Conservation (phyloP, 345 rosid species). For the Rubroshorea leprosula region DNA sequence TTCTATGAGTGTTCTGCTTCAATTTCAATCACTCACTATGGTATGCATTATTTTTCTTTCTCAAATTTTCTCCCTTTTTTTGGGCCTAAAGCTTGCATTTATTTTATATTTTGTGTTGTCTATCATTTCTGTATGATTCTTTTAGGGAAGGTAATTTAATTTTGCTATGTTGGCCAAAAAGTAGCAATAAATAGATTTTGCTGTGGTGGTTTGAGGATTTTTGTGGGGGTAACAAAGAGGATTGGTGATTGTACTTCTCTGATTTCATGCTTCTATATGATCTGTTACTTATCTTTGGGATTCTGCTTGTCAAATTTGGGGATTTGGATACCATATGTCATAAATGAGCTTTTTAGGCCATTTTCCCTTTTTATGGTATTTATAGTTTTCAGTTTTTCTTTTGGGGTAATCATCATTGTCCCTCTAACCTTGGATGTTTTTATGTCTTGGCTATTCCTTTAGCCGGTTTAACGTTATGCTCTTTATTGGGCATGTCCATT, state of each 20-base stretch:
- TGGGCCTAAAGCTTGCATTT: not conserved
- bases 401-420: too few relatives aligned
- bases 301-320: not conserved
- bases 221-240: not conserved
- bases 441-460: constrained; percentile 2
- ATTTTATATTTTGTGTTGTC: too few relatives aligned
- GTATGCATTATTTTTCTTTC: not conserved
- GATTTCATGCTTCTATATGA: not conserved
- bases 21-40: not conserved
- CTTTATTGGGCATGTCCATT: not conserved
- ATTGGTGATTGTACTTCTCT: constrained; percentile 1
- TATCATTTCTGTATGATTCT: too few relatives aligned
- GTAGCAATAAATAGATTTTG: not conserved
- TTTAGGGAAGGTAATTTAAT: not conserved
- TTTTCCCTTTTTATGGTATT: not conserved
- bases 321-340: constrained; percentile 2
- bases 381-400: not conserved
- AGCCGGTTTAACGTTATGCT: constrained; percentile 7
- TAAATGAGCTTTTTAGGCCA: not conserved
- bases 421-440: not conserved
- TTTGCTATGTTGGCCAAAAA: too few relatives aligned
- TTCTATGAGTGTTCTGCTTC: not conserved
- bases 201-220: not conserved
- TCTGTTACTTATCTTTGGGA: not conserved
- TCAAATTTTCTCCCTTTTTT: not conserved